Evolutionary conservation across 1,284 basidiomycete genomes (phyloP).

Genomic region (Caloboletus inedulis): DNA sequence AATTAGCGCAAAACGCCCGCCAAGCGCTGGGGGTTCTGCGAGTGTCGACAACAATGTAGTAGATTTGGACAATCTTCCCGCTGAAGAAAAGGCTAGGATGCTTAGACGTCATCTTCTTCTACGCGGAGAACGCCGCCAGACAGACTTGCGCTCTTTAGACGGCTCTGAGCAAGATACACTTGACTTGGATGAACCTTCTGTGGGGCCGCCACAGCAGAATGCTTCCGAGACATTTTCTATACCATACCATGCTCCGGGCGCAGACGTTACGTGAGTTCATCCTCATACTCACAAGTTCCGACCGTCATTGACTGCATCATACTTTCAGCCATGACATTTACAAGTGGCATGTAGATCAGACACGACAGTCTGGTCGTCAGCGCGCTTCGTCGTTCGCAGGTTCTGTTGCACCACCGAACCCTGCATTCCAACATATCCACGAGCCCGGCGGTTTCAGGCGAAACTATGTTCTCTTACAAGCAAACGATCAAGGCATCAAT

Average conservation of each 20-base stretch:
- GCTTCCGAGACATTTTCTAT: conserved; percentile 75
- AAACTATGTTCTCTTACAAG: conserved; percentile 76
- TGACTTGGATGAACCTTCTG: conserved; percentile 26
- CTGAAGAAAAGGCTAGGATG: conserved; percentile 82
- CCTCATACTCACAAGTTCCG: conserved; percentile 11
- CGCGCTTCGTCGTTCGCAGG: conserved; percentile 75
- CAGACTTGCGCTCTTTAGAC: conserved; percentile 29
- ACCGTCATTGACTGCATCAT: conserved; percentile 10
- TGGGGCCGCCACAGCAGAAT: conserved; percentile 33
- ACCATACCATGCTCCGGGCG: conserved; percentile 79
- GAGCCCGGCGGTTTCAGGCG: conserved; percentile 92
- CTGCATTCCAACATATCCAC: conserved; percentile 86
- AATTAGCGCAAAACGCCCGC: conserved; percentile 33
- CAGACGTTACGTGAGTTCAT: conserved; percentile 81
- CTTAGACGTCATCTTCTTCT: conserved; percentile 78
- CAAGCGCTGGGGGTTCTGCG: conserved; percentile 28
- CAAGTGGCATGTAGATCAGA: conserved; percentile 85
- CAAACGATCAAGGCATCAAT: conserved; percentile 62
- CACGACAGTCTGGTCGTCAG: conserved; percentile 52
- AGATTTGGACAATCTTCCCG: conserved; percentile 59
- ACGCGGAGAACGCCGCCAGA: conserved; percentile 62
- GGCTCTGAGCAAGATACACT: conserved; percentile 35
- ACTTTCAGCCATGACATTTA: conserved; percentile 79
- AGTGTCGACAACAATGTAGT: conserved; percentile 29
- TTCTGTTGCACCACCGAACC: conserved; percentile 51